Conservation (phyloP, 768 basidiomycete species). For the Lepiota brunneoincarnata region DNA sequence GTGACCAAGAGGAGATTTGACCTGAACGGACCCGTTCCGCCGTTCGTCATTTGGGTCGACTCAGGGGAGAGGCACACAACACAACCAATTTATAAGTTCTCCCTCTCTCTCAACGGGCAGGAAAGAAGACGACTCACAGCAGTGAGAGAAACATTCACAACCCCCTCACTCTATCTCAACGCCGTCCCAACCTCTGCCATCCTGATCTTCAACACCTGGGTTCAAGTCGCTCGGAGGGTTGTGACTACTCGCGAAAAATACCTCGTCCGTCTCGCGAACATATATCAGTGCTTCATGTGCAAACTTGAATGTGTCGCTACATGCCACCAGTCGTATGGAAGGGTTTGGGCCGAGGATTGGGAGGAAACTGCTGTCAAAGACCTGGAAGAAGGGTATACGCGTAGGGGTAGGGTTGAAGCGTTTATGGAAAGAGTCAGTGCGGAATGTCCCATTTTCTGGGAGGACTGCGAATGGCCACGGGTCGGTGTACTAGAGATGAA, state of each 20-base stretch:
- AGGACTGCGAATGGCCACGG: too few species aligned
- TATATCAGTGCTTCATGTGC: slow-evolving; percentile 83
- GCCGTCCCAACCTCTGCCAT: slow-evolving; percentile 52
- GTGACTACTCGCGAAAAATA: slow-evolving; percentile 71
- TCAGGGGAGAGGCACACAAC: slow-evolving; percentile 56
- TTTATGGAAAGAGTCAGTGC: slow-evolving; percentile 26
- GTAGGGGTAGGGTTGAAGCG: slow-evolving; percentile 62
- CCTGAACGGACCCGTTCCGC: slow-evolving; percentile 61
- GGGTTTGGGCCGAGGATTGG: slow-evolving; percentile 55
- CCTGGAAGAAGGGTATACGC: slow-evolving; percentile 55
- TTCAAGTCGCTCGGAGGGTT: slow-evolving; percentile 61
- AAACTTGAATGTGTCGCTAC: slow-evolving; percentile 60
- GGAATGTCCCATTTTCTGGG: too few species aligned
- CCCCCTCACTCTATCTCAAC: slow-evolving; percentile 27
- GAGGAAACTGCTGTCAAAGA: slow-evolving; percentile 48
- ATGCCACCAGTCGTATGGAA: slow-evolving; percentile 55
- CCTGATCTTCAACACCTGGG: slow-evolving; percentile 57
- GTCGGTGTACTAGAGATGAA: too few species aligned
- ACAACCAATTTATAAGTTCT: neutral
- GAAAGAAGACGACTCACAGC: slow-evolving; percentile 25
- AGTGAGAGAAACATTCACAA: slow-evolving; percentile 48
- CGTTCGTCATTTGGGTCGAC: slow-evolving; percentile 67
- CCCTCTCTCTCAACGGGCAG: too few species aligned
- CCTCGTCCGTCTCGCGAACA: slow-evolving; percentile 58
- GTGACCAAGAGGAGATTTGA: slow-evolving; percentile 61